Conservation (phyloP, 2,329 filamentous ascomycete species). For the Thermothelomyces thermophilus region DNA sequence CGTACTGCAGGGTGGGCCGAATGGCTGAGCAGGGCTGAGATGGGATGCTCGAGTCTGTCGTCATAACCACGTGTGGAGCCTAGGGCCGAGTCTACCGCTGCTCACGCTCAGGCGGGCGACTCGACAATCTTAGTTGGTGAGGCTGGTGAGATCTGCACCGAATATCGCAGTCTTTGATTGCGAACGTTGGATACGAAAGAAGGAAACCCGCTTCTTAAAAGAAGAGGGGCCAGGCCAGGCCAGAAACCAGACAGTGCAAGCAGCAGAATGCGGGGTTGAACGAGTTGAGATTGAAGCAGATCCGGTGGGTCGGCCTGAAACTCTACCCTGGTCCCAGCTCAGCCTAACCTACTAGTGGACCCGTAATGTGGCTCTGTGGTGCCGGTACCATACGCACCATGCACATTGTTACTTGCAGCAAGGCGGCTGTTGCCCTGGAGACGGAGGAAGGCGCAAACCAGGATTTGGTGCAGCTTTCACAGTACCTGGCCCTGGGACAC, state of each 20-base stretch:
- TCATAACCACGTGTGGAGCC: neutral
- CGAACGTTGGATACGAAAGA: too few species aligned
- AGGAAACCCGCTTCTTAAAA: neutral
- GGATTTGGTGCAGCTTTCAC: slow-evolving; percentile 14
- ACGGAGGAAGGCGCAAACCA: slow-evolving; percentile 12
- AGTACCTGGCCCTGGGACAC: slow-evolving; percentile 10
- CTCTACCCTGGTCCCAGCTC: slow-evolving; percentile 7
- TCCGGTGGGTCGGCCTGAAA: slow-evolving; percentile 10
- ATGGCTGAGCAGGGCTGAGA: slow-evolving; percentile 2
- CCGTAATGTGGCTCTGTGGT: too few species aligned
- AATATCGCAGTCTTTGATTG: too few species aligned
- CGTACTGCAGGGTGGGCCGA: neutral
- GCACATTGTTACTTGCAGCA: too few species aligned
- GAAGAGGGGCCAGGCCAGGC: too few species aligned
- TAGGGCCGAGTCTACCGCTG: neutral
- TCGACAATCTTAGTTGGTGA: neutral
- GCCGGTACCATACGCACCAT: too few species aligned
- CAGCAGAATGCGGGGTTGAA: slow-evolving; percentile 8
- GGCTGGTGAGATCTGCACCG: too few species aligned
- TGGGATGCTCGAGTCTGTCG: neutral
- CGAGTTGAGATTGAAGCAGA: slow-evolving; percentile 6
- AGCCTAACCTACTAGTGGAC: too few species aligned
- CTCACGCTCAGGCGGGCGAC: neutral
- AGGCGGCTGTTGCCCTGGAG: slow-evolving; percentile 14
- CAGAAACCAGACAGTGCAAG: neutral